Conservation (phyloP, 805 yeast genomes). For the Candida endomychidarum region DNA sequence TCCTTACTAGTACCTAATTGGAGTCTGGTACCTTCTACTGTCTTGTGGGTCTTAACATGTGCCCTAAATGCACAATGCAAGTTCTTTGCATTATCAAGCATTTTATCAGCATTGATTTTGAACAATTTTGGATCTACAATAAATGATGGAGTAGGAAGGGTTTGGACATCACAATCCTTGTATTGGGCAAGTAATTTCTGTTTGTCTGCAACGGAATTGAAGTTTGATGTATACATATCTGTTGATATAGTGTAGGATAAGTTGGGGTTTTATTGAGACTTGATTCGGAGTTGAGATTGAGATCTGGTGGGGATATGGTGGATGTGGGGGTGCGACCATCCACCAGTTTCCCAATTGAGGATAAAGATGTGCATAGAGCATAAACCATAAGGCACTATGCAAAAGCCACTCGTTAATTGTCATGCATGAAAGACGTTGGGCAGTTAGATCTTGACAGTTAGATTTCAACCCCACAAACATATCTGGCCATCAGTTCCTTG, state of each 20-base stretch:
- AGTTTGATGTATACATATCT: constrained; percentile 14
- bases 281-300: no score
- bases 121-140: constrained; percentile 45
- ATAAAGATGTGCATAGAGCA: no score
- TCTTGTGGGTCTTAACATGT: constrained; percentile 76
- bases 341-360: no score
- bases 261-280: no score
- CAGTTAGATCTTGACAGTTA: no score
- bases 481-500: no score
- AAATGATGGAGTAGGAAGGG: constrained; percentile 62
- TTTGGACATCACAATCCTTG: constrained; percentile 44
- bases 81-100: constrained; percentile 46
- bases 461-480: no score
- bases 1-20: constrained; percentile 45
- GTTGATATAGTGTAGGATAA: background rate
- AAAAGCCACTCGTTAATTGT: no score
- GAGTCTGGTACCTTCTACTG: constrained; percentile 54
- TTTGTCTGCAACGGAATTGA: constrained; percentile 23
- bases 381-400: no score
- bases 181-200: constrained; percentile 19
- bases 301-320: no score
- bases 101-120: constrained; percentile 44
- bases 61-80: constrained; percentile 55
- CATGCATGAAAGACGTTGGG: no score
- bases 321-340: no score